Base-by-base conservation (phyloP, 1,284 basidiomycete genomes). In the Malassezia japonica region DNA sequence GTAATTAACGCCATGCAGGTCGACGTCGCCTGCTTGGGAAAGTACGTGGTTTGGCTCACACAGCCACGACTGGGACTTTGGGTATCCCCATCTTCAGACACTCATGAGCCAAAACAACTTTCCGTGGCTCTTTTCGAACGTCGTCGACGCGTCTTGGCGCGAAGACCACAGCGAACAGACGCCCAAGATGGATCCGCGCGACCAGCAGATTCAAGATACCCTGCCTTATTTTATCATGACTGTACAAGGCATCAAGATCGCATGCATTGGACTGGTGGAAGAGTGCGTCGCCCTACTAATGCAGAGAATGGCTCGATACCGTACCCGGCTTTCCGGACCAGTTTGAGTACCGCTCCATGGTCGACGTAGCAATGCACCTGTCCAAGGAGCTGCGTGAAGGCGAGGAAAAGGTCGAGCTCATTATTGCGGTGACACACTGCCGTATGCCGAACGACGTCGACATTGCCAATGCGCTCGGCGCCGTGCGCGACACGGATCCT, bases 401-500 rank as follows among this genome's bases (percentile, higher is more conserved):
- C 0, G 58, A 77, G 0, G 78, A 80, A 49, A 78, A 77, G 43
- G 86, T 84, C 62, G 86, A 89, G 59, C 58, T 88, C 13, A 80
- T 91, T 55, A 80, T 90, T 50, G 86, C 86, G 0, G 74, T 89
- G 40, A 89, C 86, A 0, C 87, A 91, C 74, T 81, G 82, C 50
- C 78, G 79, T n/a, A 66, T 86, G 25, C 82, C 82, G 1, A 83
- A 83, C 57, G 79, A 81, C 34, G 68, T 74, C 16, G 62, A 64
- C 54, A 76, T 77, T 50, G 84, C 79, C 25, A 78, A 76, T 55
- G 84, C 79, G 4, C 80, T 83, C 1, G 75, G 77, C 6, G 77
- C 77, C 4, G 82, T 82, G 57, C 56, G 75, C 15, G 67, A 70
- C 0, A 65, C 71, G 3, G 67, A 74, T 38, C 33, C 58, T 1